Percentiles rank a stretch among this genome's conserved stretches.
These are phyloP conservation scores for Lichtheimia hyalospora DNA, from an alignment of 371 early-diverging fungal species.

Conservation along the genomic window DNA sequence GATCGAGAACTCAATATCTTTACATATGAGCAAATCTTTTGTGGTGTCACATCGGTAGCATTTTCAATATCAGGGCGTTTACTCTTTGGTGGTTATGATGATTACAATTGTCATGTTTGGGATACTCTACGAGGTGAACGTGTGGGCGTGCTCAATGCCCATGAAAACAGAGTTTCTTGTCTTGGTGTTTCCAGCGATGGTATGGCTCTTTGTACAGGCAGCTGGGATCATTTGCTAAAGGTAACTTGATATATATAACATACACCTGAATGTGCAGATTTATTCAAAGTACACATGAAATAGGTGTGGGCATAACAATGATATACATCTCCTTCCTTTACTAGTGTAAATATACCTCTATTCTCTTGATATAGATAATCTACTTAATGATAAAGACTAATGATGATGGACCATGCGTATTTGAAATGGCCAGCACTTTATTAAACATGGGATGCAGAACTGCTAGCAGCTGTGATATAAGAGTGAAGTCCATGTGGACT, in stretches of 20 bases:
- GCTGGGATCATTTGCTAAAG: conserved; percentile 95
- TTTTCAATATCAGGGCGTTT: conserved; percentile 92
- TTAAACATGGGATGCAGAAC: too few species aligned
- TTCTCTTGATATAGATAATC: too few species aligned
- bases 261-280: too few species aligned
- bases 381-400: too few species aligned
- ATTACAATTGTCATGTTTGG: conserved; percentile 97
- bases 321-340: too few species aligned
- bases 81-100: conserved; percentile 97
- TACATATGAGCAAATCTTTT: conserved; percentile 92
- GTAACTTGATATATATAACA: conserved; percentile 44
- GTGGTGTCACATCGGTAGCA: conserved; percentile 94
- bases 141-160: conserved; percentile 88
- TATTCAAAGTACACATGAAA: background rate
- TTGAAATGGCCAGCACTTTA: too few species aligned
- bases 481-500: conserved; percentile 11
- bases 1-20: conserved; percentile 94
- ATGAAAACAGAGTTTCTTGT: conserved; percentile 95
- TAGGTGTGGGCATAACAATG: background rate
- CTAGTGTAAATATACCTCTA: too few species aligned
- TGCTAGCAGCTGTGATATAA: background rate
- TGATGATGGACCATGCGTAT: too few species aligned
- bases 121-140: conserved; percentile 93
- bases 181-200: conserved; percentile 93
- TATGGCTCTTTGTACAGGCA: conserved; percentile 94